Percentiles rank a stretch among this genome's conserved stretches.
Conservation (phyloP, 495 filamentous ascomycete genomes). For the Penicillium odoratum region DNA sequence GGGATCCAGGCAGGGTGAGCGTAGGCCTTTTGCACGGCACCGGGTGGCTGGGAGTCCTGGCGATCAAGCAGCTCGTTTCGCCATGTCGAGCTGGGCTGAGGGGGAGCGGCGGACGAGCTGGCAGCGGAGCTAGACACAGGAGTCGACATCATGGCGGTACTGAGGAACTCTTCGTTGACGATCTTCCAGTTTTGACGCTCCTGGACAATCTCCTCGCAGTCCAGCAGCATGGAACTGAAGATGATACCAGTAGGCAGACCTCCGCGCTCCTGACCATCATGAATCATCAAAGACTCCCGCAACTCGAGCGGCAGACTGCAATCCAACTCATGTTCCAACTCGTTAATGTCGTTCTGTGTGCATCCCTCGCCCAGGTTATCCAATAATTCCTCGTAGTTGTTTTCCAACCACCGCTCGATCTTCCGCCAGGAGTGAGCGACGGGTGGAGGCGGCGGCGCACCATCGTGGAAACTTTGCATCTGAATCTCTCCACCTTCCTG, state of each 20-base stretch:
- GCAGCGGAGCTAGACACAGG: conserved; percentile 65
- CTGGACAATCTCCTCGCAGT: conserved; percentile 97
- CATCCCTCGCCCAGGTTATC: conserved; percentile 91
- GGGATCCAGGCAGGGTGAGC: conserved; percentile 96
- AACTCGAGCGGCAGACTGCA: conserved; percentile 92
- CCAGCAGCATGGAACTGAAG: conserved; percentile 91
- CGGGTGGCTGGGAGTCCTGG: conserved; percentile 85
- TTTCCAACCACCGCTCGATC: conserved; percentile 91
- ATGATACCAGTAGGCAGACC: conserved; percentile 89
- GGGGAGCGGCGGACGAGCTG: conserved; percentile 59
- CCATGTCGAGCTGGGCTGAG: conserved; percentile 64
- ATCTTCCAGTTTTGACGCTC: conserved; percentile 96
- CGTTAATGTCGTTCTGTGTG: conserved; percentile 93
- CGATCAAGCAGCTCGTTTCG: conserved; percentile 78
- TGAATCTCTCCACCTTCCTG: conserved; percentile 79
- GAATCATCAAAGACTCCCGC: conserved; percentile 83
- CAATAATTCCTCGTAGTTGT: conserved; percentile 90
- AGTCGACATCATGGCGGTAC: conserved; percentile 52
- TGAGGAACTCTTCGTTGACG: conserved; percentile 86
- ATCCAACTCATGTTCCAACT: conserved; percentile 94
- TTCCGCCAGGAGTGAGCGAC: conserved; percentile 86
- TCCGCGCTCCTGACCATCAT: conserved; percentile 95
- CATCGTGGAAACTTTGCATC: conserved; percentile 94
- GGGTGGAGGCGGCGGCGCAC: conserved; percentile 84
- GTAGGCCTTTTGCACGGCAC: conserved; percentile 88